Evolutionary conservation across 2,329 filamentous ascomycete species (phyloP).

Genomic region (Colletotrichum cuscutae): DNA sequence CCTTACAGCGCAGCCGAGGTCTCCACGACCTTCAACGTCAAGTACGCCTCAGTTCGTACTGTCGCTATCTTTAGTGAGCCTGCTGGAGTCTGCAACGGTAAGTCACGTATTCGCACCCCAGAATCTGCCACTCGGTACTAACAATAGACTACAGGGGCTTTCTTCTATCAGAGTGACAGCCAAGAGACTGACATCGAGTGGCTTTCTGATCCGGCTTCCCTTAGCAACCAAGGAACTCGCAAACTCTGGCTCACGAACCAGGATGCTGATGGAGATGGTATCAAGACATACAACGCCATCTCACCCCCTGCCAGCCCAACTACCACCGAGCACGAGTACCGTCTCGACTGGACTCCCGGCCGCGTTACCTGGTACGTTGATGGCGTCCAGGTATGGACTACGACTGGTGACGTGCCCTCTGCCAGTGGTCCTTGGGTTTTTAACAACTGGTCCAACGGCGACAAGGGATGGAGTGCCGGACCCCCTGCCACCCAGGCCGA

Average conservation of each 20-base stretch:
- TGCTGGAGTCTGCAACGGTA: constrained; percentile 45
- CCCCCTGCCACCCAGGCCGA: constrained; percentile 41
- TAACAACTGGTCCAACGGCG: constrained; percentile 47
- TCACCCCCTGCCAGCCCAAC: constrained; percentile 39
- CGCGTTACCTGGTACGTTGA: constrained; percentile 42
- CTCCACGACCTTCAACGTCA: constrained; percentile 41
- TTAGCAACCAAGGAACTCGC: constrained; percentile 41
- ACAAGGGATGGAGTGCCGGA: constrained; percentile 43
- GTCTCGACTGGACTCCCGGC: constrained; percentile 43
- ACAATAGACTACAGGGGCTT: constrained; percentile 39
- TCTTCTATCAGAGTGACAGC: constrained; percentile 41
- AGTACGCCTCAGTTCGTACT: constrained; percentile 43
- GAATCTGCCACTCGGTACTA: not conserved
- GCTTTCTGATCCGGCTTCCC: constrained; percentile 42
- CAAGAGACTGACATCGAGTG: constrained; percentile 47
- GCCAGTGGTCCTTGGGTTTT: constrained; percentile 41
- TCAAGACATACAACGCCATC: constrained; percentile 32
- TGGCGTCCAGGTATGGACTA: constrained; percentile 40
- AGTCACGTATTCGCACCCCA: not conserved
- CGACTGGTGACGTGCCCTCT: constrained; percentile 41
- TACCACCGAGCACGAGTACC: constrained; percentile 43
- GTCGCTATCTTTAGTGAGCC: constrained; percentile 43
- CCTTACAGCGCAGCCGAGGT: constrained; percentile 41
- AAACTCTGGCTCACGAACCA: constrained; percentile 45
- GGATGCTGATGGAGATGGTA: constrained; percentile 38